Evolutionary conservation across 306 rosid genomes (phyloP), one percentile per base, ranked within the genome.

Genomic region (Cucurbita maxima): DNA sequence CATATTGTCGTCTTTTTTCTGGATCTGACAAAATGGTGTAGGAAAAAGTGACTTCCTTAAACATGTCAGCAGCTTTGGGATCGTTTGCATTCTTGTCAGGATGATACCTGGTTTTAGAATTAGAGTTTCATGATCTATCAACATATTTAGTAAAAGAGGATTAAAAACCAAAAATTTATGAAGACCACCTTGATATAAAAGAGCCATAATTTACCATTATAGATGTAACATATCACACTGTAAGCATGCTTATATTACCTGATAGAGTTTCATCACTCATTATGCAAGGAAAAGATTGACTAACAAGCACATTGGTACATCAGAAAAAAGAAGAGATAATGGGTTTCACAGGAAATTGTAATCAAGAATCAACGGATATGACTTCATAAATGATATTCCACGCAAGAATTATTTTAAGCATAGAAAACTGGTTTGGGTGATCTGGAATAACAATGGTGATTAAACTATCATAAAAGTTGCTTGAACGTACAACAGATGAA

Each of bases 21-120:
- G 99, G 91, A 83, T 95, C 93, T 53, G 93, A 87, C 84, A 95
- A 80, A 64, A 91, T 87, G 74, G 84, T 89, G 54, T 95, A 89
- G 15, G 99, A 95, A 83, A 95, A 89, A 11, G 99, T 95, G 62
- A 81, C 97, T 86, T 95, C 99, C 84, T 88, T 91, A 81, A 95
- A 95, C 87, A 83, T 83, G 80, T 95, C 97, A 69, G 99, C 95
- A 71, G 99, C 97, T 83, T 91, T 75, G 84, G 99, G 97, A 82
- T 95, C 97, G 74, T 95, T 95, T 43, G 96, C 91, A 86, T 95
- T 94, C 88, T 94, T 94, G 84, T 94, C 98, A 18, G 98, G 98
- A 80, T 94, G 98, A 75, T 87, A 94, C 87, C 99, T 95, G 96
- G 81, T 82, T 79, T 45, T 69, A 78, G 54, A 55, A 44, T 61